A percentile compares a stretch with the other conserved stretches of the same genome.
Evolutionary conservation across 306 rosid species (phyloP).

Genomic region (Quercus ilex): DNA sequence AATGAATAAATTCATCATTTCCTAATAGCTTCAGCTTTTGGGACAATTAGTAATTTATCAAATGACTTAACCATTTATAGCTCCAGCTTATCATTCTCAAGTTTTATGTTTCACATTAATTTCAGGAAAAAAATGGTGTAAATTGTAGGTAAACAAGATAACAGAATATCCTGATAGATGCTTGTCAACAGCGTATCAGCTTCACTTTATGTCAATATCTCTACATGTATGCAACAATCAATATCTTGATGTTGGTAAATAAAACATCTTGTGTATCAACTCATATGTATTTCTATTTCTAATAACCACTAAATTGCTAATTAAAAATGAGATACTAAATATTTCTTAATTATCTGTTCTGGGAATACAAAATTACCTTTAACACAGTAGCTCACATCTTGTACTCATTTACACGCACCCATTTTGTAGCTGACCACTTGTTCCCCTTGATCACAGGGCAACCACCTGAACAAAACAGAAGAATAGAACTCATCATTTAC

Average conservation of each 20-base stretch:
- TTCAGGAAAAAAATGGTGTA: neutral
- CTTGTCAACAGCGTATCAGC: neutral
- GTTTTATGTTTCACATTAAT: neutral
- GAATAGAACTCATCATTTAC: neutral
- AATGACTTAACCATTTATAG: neutral
- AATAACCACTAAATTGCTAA: neutral
- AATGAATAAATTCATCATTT: too few relatives aligned
- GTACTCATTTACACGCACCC: conserved; percentile 84
- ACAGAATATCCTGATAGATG: neutral
- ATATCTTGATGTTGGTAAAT: neutral
- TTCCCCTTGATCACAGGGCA: conserved; percentile 95
- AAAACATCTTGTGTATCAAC: neutral
- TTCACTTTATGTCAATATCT: neutral
- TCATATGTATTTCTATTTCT: neutral
- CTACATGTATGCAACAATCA: neutral
- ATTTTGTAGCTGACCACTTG: conserved; percentile 97
- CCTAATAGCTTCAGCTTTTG: too few relatives aligned
- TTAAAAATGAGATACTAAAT: neutral
- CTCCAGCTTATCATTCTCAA: neutral
- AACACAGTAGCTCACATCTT: conserved; percentile 42
- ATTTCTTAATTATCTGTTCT: neutral
- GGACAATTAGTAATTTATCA: too few relatives aligned
- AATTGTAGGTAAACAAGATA: neutral
- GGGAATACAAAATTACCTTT: conserved; percentile 34
- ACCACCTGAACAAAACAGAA: conserved; percentile 68